phyloP scores from a whole-genome alignment of 2,329 filamentous ascomycete genomes.

The Pyrenochaeta sp. region DNA sequence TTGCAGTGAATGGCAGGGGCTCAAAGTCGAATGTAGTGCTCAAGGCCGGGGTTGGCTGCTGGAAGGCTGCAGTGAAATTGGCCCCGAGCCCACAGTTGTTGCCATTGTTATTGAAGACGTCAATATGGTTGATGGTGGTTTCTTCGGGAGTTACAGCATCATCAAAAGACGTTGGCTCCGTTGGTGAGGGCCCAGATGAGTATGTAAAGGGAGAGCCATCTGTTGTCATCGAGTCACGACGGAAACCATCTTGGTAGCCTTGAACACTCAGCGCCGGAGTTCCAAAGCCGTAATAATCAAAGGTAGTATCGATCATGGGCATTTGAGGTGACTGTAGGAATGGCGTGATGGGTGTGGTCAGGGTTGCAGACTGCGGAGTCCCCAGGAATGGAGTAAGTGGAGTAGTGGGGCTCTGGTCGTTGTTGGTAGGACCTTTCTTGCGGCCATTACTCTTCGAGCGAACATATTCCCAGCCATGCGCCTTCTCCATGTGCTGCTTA shows the following conservation, averaged over 20 bases:
- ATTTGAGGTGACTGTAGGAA: constrained; percentile 54
- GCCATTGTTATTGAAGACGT: constrained; percentile 59
- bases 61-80: constrained; percentile 68
- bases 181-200: constrained; percentile 53
- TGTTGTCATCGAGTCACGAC: constrained; percentile 48
- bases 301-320: constrained; percentile 42
- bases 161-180: constrained; percentile 53
- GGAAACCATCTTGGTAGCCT: constrained; percentile 44
- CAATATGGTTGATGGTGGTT: constrained; percentile 66
- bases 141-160: constrained; percentile 57
- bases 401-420: constrained; percentile 37
- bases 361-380: constrained; percentile 45
- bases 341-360: constrained; percentile 49
- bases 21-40: constrained; percentile 51
- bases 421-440: constrained; percentile 41
- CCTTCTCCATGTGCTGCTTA: constrained; percentile 99
- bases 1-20: constrained; percentile 47
- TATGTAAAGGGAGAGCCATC: constrained; percentile 48
- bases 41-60: constrained; percentile 61
- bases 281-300: constrained; percentile 42
- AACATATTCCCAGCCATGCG: constrained; percentile 88
- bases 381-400: constrained; percentile 48
- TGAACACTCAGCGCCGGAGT: constrained; percentile 42
- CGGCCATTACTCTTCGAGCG: constrained; percentile 88
- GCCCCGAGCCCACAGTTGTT: constrained; percentile 63